phyloP scores from a whole-genome alignment of 176 grass and related monocot genomes.

The Carex scoparia region DNA sequence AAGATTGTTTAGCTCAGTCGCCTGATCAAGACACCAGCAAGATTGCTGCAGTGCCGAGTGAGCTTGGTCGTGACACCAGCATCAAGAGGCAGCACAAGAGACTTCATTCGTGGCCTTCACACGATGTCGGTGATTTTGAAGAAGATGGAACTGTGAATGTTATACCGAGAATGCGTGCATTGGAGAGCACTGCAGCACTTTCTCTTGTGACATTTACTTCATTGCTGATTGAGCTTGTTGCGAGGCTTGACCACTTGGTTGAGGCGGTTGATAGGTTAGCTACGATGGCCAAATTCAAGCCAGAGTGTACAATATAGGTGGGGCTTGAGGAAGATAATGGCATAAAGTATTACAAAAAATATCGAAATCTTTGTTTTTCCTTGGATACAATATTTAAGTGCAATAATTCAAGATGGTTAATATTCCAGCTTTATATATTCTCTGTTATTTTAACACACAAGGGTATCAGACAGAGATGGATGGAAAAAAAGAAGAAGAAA shows the following conservation, averaged over 20 bases:
- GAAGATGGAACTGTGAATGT: constrained; percentile 28
- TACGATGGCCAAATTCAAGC: constrained; percentile 54
- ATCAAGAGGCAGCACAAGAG: constrained; percentile 67
- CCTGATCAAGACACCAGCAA: constrained; percentile 23
- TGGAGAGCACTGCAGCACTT: constrained; percentile 66
- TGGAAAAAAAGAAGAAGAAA: neutral
- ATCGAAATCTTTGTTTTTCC: neutral
- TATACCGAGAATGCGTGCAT: constrained; percentile 52
- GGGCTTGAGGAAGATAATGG: neutral
- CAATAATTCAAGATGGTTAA: neutral
- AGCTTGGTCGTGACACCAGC: constrained; percentile 51
- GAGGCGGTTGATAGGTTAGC: constrained; percentile 72
- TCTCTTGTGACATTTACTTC: constrained; percentile 68
- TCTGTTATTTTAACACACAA: constrained; percentile 6
- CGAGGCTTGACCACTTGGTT: constrained; percentile 73
- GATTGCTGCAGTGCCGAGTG: constrained; percentile 8
- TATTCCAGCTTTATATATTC: neutral
- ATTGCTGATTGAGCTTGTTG: constrained; percentile 70
- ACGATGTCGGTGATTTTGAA: constrained; percentile 41
- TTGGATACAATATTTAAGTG: constrained; percentile 7
- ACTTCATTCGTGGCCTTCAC: constrained; percentile 72
- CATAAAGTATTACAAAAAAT: neutral
- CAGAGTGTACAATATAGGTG: constrained; percentile 36
- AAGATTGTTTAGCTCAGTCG: constrained; percentile 14
- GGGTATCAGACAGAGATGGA: neutral